phyloP scores from a whole-genome alignment of 1,284 basidiomycete genomes.

The Pterulicium gracile region DNA sequence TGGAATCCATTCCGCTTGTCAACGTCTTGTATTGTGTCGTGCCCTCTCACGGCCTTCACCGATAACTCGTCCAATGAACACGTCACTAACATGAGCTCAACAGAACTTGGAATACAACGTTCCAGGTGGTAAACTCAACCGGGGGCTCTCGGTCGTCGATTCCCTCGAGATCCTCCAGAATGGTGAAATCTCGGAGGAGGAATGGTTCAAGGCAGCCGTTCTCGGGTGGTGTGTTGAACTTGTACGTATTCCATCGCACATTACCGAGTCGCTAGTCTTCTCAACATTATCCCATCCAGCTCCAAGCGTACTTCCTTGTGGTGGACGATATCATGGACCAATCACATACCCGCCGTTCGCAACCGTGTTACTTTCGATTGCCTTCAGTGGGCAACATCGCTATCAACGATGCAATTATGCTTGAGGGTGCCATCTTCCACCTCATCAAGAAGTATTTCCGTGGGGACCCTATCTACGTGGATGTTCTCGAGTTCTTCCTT shows the following conservation, averaged over 20 bases:
- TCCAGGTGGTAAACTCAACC: constrained; percentile 82
- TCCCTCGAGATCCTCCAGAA: constrained; percentile 70
- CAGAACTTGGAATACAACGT: constrained; percentile 78
- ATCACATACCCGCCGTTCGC: constrained; percentile 70
- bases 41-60: too few relatives aligned
- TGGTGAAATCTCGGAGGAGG: constrained; percentile 41
- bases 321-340: constrained; percentile 86
- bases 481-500: constrained; percentile 70
- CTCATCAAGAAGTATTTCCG: constrained; percentile 77
- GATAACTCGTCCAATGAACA: not conserved
- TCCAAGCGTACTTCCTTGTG: constrained; percentile 86
- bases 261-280: not conserved
- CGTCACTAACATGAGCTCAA: not conserved
- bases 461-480: constrained; percentile 58
- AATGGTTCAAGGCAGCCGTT: constrained; percentile 71
- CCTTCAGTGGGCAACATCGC: constrained; percentile 64
- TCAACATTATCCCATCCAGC: constrained; percentile 25
- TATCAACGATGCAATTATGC: constrained; percentile 84
- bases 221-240: constrained; percentile 84
- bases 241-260: constrained; percentile 30
- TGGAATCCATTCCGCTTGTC: not conserved
- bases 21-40: not conserved
- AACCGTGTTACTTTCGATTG: constrained; percentile 77
- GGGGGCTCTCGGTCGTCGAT: constrained; percentile 79
- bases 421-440: constrained; percentile 77